phyloP scores from a whole-genome alignment of 140 eudicot genomes.

The Stevia rebaudiana region DNA sequence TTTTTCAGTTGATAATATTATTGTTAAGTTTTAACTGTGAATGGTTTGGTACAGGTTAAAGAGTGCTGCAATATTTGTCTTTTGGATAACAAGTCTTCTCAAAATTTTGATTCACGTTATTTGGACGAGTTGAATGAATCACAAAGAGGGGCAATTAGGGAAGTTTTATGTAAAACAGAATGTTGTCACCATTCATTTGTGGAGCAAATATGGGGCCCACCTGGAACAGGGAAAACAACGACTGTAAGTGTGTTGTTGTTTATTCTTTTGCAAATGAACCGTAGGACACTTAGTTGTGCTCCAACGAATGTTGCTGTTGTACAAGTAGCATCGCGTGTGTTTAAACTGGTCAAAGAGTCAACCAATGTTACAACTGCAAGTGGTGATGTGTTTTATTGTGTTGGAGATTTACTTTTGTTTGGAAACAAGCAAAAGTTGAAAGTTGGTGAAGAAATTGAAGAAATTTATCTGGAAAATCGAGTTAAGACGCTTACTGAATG shows the following conservation, averaged over 20 bases:
- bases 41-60: conserved; percentile 29
- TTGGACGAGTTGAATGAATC: conserved; percentile 43
- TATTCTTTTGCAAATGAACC: conserved; percentile 41
- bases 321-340: conserved; percentile 53
- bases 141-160: conserved; percentile 38
- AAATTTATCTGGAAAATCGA: conserved; percentile 52
- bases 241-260: conserved; percentile 43
- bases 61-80: conserved; percentile 30
- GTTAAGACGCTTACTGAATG: conserved; percentile 47
- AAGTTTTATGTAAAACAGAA: conserved; percentile 32
- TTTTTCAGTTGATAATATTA: not conserved
- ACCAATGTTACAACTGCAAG: not conserved
- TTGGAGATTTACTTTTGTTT: conserved; percentile 56
- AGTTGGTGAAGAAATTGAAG: conserved; percentile 39
- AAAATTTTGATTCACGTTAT: conserved; percentile 1
- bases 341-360: conserved; percentile 25
- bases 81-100: not conserved
- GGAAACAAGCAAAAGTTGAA: conserved; percentile 52
- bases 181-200: conserved; percentile 47
- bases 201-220: conserved; percentile 66
- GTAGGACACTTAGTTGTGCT: conserved; percentile 53
- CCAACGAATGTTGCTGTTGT: conserved; percentile 62
- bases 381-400: conserved; percentile 16
- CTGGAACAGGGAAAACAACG: conserved; percentile 75
- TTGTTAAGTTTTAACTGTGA: not conserved